Conservation (phyloP, 208 protist species). For the Wallacemonas sp. region DNA sequence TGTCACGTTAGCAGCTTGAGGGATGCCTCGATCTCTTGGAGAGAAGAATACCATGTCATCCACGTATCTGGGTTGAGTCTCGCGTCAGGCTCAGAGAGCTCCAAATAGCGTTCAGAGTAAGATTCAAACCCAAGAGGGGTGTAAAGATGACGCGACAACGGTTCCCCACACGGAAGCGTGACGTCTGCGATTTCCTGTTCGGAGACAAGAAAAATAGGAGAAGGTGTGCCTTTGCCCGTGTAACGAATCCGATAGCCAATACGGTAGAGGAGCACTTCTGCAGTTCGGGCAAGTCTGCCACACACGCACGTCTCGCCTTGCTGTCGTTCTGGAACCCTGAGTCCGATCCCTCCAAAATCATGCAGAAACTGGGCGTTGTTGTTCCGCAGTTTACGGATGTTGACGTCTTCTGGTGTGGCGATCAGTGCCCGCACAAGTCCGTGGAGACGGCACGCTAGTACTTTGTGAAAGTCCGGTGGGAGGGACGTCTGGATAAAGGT, state of each 20-base stretch:
- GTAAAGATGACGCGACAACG: constrained; percentile 44
- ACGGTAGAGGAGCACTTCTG: constrained; percentile 59
- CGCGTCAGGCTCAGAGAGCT: constrained; percentile 70
- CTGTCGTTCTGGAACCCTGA: not conserved
- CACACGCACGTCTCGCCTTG: constrained; percentile 19
- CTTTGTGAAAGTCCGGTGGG: constrained; percentile 12
- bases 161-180: constrained; percentile 57
- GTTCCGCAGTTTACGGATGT: constrained; percentile 70
- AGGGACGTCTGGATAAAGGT: constrained; percentile 18
- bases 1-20: not conserved
- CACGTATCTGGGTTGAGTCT: constrained; percentile 52
- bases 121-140: constrained; percentile 64
- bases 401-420: constrained; percentile 68
- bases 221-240: constrained; percentile 27
- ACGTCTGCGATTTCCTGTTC: constrained; percentile 18
- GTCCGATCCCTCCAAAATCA: constrained; percentile 68
- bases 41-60: constrained; percentile 74
- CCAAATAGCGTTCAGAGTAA: constrained; percentile 75
- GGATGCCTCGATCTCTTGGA: not conserved
- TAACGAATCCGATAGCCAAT: constrained; percentile 80
- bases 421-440: constrained; percentile 51
- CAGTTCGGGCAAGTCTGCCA: constrained; percentile 4
- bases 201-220: constrained; percentile 12
- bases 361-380: constrained; percentile 66
- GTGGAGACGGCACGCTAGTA: constrained; percentile 20